A percentile compares a stretch with the other conserved stretches of the same genome.
phyloP scores from a whole-genome alignment of 352 stramenopile species.

The Globisporangium alternatum region DNA sequence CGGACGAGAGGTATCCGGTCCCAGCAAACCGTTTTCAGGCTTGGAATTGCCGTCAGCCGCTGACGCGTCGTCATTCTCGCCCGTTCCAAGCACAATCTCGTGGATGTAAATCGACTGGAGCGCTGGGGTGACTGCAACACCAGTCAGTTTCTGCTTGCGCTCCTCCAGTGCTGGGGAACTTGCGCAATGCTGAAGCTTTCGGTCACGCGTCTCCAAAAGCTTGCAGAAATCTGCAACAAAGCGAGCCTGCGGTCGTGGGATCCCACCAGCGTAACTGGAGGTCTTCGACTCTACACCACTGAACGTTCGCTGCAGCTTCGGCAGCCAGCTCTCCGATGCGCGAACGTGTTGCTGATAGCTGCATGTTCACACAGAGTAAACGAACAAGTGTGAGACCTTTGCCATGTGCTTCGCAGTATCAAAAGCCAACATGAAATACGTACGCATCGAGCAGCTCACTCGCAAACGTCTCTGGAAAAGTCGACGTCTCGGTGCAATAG shows the following conservation, averaged over 20 bases:
- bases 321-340: constrained; percentile 64
- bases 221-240: constrained; percentile 80
- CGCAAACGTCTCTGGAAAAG: constrained; percentile 67
- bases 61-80: constrained; percentile 17
- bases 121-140: constrained; percentile 68
- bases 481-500: constrained; percentile 65
- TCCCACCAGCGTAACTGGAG: constrained; percentile 50
- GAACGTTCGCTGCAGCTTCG: constrained; percentile 77
- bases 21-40: constrained; percentile 10
- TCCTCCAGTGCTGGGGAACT: constrained; percentile 47
- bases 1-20: constrained; percentile 42
- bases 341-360: constrained; percentile 71
- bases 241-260: constrained; percentile 71
- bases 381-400: background rate
- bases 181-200: constrained; percentile 45
- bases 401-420: background rate
- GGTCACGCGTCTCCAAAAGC: constrained; percentile 72
- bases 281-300: constrained; percentile 72
- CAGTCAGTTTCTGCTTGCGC: constrained; percentile 78
- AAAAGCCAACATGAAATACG: constrained; percentile 2
- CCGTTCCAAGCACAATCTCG: constrained; percentile 59
- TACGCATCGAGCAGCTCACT: constrained; percentile 75
- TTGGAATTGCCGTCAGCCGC: constrained; percentile 8
- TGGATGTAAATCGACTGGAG: constrained; percentile 75
- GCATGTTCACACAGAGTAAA: background rate